These are phyloP conservation scores for Puya raimondii DNA, from an alignment of 176 grass and related monocot genomes.

Conservation along the genomic window DNA sequence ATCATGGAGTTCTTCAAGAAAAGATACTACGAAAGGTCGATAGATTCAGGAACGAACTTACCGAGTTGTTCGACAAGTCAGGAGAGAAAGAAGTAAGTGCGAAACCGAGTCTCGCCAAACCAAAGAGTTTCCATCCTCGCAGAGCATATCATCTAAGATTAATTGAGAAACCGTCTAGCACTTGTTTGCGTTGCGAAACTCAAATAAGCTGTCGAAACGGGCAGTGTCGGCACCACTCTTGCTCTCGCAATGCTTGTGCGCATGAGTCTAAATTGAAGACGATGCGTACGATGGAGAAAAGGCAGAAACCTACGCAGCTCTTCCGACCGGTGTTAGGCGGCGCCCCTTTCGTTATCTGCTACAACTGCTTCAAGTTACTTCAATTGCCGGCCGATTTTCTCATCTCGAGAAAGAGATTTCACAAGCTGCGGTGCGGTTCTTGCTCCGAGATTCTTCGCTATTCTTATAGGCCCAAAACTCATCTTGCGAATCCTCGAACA, in stretches of 20 bases:
- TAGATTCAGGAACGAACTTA: slow-evolving; percentile 48
- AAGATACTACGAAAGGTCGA: slow-evolving; percentile 74
- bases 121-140: background rate
- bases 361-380: slow-evolving; percentile 46
- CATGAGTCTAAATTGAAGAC: too few species aligned
- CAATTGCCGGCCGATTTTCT: slow-evolving; percentile 64
- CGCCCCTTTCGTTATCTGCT: slow-evolving; percentile 86
- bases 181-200: slow-evolving; percentile 18
- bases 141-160: background rate
- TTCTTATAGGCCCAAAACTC: slow-evolving; percentile 41
- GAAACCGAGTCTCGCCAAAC: slow-evolving; percentile 11
- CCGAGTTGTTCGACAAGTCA: slow-evolving; percentile 49
- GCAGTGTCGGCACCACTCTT: background rate
- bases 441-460: slow-evolving; percentile 58
- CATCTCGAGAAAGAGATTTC: slow-evolving; percentile 39
- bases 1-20: slow-evolving; percentile 26
- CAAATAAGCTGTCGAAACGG: slow-evolving; percentile 7
- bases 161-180: background rate
- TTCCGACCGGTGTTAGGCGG: slow-evolving; percentile 62
- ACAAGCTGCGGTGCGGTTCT: slow-evolving; percentile 57
- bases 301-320: slow-evolving; percentile 32
- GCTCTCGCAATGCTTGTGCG: too few species aligned
- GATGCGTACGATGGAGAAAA: slow-evolving; percentile 21
- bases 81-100: slow-evolving; percentile 24
- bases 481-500: background rate